Base-by-base conservation (phyloP, 2,329 filamentous ascomycete species). In the Cercospora canescens region DNA sequence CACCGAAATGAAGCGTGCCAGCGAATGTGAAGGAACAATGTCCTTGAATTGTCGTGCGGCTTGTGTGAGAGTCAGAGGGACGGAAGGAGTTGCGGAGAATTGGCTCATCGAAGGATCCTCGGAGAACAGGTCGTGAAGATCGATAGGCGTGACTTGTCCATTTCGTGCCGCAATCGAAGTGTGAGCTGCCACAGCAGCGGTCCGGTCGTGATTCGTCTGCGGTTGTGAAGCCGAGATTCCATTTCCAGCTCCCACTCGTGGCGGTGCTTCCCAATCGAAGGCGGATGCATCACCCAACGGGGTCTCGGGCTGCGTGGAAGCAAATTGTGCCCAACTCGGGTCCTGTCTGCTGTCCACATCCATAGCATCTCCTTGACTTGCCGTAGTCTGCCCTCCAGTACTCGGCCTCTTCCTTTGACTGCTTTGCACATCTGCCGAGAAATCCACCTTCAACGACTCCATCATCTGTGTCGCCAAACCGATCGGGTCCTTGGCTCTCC, bases 401-500 rank as follows among this genome's bases (percentile, higher is more conserved):
- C 52, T 28, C 16, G 52, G 16, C n/a, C 60, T 54, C 32, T 50
- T 39, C n/a, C 60, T 28, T 56, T 80, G 81, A 2, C 83, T 84
- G 12, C 85, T 81, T 4, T 87, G 82, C 1, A 90, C 88, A 66
- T 87, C 83, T 72, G 91, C 87, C 61, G 85, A 89, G 76, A 98
- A 94, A 78, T 97, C 92, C 76, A 99, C 96, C 69, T 88, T 91
- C 16, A 99, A 87, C 63, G 89, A 91, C 76, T 96, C 92, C 62
- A 99, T 89, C 92, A 99, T 97, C 75, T 92, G 89, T 0, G 95
- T 96, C n/a, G 95, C 95, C 55, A 99, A 84, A 62, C 88, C 87
- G 68, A 98, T 83, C 1, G 92, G 92, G 73, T 98, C 92, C 11
- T 86, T 86, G 35, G 94, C 85, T 69, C 85, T 88, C 71, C 94